phyloP scores from a whole-genome alignment of 2,329 filamentous ascomycete genomes.

The Triangularia setosa region DNA sequence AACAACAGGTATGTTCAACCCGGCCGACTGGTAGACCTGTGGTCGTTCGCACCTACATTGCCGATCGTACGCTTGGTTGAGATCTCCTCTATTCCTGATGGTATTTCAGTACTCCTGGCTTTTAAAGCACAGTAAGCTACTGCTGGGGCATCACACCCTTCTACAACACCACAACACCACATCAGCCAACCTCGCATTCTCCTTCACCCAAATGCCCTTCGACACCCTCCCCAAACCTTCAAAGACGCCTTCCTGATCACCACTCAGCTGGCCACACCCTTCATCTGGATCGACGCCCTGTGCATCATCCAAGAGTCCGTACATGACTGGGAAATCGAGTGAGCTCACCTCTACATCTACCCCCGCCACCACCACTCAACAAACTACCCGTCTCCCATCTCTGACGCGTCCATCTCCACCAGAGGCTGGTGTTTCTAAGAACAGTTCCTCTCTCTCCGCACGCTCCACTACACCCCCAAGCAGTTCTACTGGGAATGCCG shows the following conservation, averaged over 20 bases:
- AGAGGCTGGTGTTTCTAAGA: slow-evolving; percentile 27
- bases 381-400: background rate
- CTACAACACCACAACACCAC: background rate
- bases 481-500: slow-evolving; percentile 24
- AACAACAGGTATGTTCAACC: background rate
- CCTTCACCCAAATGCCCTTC: background rate
- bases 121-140: background rate
- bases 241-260: background rate
- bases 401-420: background rate
- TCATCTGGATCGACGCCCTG: background rate
- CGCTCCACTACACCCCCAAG: slow-evolving; percentile 21
- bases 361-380: too few relatives aligned
- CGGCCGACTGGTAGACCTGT: background rate
- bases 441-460: slow-evolving; percentile 19
- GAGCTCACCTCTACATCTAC: background rate
- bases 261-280: background rate
- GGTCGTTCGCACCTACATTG: background rate
- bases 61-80: background rate
- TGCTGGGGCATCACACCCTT: background rate
- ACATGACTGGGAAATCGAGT: background rate
- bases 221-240: background rate
- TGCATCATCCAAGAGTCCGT: background rate
- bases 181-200: background rate
- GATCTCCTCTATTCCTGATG: too few relatives aligned
- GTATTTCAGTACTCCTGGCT: background rate